Evolutionary conservation across 2,329 filamentous ascomycete genomes (phyloP).

Genomic region (Lizonia empirigonia): DNA sequence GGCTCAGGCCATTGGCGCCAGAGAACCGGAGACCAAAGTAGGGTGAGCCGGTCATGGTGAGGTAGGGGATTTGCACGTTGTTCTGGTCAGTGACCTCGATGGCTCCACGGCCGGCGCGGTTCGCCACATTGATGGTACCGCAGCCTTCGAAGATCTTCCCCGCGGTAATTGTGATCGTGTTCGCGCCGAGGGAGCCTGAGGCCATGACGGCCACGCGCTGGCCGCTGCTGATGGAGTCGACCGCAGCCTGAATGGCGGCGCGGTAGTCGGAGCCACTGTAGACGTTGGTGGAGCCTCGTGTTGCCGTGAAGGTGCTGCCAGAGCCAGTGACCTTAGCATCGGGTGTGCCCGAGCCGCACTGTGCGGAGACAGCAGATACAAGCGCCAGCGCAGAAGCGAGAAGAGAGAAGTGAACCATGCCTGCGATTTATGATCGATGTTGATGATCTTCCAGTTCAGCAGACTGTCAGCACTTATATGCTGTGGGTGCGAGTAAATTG

Average conservation of each 20-base stretch:
- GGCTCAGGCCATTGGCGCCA: constrained; percentile 55
- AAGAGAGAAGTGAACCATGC: constrained; percentile 47
- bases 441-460: neutral
- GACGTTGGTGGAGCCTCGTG: constrained; percentile 52
- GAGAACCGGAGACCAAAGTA: constrained; percentile 65
- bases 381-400: constrained; percentile 53
- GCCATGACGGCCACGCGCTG: constrained; percentile 62
- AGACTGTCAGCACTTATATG: constrained; percentile 5
- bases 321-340: constrained; percentile 57
- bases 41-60: constrained; percentile 63
- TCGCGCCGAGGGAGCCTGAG: constrained; percentile 61
- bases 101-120: constrained; percentile 55
- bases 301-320: constrained; percentile 54
- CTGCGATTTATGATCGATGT: neutral
- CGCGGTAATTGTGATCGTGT: constrained; percentile 57
- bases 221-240: constrained; percentile 59
- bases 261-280: constrained; percentile 62
- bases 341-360: constrained; percentile 57
- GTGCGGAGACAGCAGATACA: constrained; percentile 46
- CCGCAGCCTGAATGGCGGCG: constrained; percentile 60
- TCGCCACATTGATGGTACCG: constrained; percentile 59
- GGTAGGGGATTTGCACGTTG: constrained; percentile 61
- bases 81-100: constrained; percentile 59
- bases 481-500: neutral
- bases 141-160: constrained; percentile 65